phyloP scores from a whole-genome alignment of 129 eudicot genomes.

The Chrysanthemum lavandulifolium region DNA sequence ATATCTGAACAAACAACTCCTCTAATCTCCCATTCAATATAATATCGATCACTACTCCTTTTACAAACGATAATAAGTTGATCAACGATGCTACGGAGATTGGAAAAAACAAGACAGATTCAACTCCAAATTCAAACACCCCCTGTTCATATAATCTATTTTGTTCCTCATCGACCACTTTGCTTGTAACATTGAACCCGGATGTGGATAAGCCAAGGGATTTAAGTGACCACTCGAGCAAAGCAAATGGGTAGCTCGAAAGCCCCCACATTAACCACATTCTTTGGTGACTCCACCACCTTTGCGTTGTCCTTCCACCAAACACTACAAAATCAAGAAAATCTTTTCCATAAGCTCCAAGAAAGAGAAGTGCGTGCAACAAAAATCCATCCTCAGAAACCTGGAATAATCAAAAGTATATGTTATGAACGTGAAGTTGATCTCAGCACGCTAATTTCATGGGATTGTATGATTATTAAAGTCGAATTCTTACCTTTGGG shows the following conservation, averaged over 20 bases:
- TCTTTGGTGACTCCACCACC: conserved; percentile 74
- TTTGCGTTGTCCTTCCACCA: conserved; percentile 31
- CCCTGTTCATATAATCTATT: conserved; percentile 49
- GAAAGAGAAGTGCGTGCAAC: conserved; percentile 40
- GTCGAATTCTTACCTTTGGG: conserved; percentile 32
- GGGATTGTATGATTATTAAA: not conserved
- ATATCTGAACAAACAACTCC: conserved; percentile 38
- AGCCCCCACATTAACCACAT: conserved; percentile 57
- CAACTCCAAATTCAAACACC: conserved; percentile 53
- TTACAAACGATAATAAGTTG: conserved; percentile 27
- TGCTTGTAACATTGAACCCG: conserved; percentile 55
- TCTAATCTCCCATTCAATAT: conserved; percentile 14
- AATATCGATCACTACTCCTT: conserved; percentile 23
- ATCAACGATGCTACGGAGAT: conserved; percentile 36
- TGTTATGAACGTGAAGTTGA: not conserved
- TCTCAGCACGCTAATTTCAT: no score
- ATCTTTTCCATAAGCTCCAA: conserved; percentile 62
- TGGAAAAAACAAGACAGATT: conserved; percentile 48
- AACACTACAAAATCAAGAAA: conserved; percentile 42
- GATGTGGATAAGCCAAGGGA: conserved; percentile 32
- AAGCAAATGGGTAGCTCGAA: conserved; percentile 39
- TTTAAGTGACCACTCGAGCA: conserved; percentile 39
- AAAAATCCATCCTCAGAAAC: conserved; percentile 40
- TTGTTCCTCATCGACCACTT: conserved; percentile 46
- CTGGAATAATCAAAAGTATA: conserved; percentile 23